Evolutionary conservation across 768 basidiomycete species (phyloP).

Genomic region (Boletus reticuloceps): DNA sequence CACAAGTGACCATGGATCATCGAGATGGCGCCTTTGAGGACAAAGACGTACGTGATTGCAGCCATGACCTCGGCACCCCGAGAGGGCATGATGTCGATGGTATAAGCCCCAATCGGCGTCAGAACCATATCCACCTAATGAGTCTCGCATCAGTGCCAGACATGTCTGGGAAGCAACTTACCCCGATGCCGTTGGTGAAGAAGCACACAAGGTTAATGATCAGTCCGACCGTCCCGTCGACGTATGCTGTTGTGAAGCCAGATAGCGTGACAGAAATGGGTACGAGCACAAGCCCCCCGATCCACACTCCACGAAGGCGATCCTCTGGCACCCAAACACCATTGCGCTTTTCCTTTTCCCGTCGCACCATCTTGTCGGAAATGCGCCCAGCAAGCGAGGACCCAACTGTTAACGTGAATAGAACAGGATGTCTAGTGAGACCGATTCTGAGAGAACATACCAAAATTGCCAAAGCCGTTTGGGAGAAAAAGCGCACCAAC

Average conservation of each 20-base stretch:
- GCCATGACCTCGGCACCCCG: slow-evolving; percentile 64
- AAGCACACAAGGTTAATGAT: slow-evolving; percentile 50
- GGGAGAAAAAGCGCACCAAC: slow-evolving; percentile 28
- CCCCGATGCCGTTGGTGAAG: slow-evolving; percentile 65
- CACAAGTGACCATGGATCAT: background rate
- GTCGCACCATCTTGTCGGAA: slow-evolving; percentile 52
- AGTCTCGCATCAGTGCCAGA: background rate
- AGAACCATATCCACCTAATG: slow-evolving; percentile 55
- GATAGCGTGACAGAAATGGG: slow-evolving; percentile 50
- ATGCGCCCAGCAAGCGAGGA: slow-evolving; percentile 56
- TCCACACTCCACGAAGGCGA: slow-evolving; percentile 51
- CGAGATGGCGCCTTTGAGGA: background rate
- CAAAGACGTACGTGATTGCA: slow-evolving; percentile 45
- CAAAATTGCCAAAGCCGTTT: slow-evolving; percentile 23
- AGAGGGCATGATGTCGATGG: slow-evolving; percentile 57
- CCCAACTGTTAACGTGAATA: slow-evolving; percentile 42
- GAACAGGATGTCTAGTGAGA: background rate
- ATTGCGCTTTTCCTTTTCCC: slow-evolving; percentile 46
- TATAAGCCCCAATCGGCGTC: slow-evolving; percentile 54
- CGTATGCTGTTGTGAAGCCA: slow-evolving; percentile 51
- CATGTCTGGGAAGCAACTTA: slow-evolving; percentile 28
- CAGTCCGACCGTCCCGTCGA: slow-evolving; percentile 50
- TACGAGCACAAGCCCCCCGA: slow-evolving; percentile 46
- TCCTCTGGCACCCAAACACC: slow-evolving; percentile 70
- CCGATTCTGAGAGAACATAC: slow-evolving; percentile 6